phyloP scores from a whole-genome alignment of 1,139 yeast genomes.

The Candida anutae region DNA sequence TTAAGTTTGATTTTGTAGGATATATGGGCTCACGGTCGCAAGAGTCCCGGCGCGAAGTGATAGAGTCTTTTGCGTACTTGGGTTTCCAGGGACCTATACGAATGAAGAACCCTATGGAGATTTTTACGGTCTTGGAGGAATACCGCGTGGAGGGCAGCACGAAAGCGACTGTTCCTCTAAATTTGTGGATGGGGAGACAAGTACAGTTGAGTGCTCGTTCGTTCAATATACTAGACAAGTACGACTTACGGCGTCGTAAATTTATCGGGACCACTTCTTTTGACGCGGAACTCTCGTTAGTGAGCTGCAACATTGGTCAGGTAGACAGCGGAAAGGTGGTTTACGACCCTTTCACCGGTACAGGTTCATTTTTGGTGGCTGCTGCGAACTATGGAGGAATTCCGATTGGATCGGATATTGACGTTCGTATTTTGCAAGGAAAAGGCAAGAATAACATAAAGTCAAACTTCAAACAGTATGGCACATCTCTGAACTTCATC shows the following conservation, averaged over 20 bases:
- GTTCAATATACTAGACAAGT: conserved; percentile 57
- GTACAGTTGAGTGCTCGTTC: conserved; percentile 60
- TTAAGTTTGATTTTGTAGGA: conserved; percentile 76
- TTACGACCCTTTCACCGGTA: conserved; percentile 95
- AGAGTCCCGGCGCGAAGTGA: conserved; percentile 49
- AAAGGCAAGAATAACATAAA: conserved; percentile 47
- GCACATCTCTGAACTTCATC: conserved; percentile 47
- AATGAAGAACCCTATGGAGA: conserved; percentile 71
- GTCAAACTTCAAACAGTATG: conserved; percentile 72
- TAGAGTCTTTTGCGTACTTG: conserved; percentile 66
- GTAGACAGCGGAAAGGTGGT: conserved; percentile 57
- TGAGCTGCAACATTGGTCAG: conserved; percentile 81
- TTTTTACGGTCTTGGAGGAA: conserved; percentile 68
- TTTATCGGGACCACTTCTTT: conserved; percentile 95
- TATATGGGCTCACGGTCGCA: conserved; percentile 53
- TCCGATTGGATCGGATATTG: conserved; percentile 86
- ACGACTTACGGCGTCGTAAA: conserved; percentile 74
- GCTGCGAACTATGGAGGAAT: conserved; percentile 82
- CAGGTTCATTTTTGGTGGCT: conserved; percentile 89
- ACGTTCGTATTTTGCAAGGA: conserved; percentile 76
- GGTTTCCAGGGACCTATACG: conserved; percentile 70
- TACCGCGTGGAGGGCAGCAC: conserved; percentile 46
- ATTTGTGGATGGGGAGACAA: conserved; percentile 70
- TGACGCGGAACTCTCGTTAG: conserved; percentile 80
- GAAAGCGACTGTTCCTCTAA: conserved; percentile 46